Evolutionary conservation across 768 basidiomycete genomes (phyloP), one percentile per base, ranked within the genome.

Genomic region (Russula lepida): DNA sequence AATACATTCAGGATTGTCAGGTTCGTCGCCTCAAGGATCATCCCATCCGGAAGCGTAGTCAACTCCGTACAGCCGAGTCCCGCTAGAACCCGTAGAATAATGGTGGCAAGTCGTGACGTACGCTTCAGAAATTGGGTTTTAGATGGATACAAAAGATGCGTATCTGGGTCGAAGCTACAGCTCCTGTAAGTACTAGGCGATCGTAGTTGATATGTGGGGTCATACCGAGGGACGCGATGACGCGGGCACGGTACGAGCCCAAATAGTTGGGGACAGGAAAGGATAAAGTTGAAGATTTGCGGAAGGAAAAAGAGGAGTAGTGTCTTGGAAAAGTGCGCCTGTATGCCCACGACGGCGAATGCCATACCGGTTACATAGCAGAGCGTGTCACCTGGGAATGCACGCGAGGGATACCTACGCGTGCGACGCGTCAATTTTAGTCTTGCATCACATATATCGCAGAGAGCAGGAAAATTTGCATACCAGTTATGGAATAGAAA

Each of bases 281-380:
- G 77, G 53, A 98, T 57, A 70, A 99, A 99, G 72, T 99, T 99
- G 83, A 98, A 94, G 64, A 97, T 88, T 71, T 99, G 97, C 4
- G 97, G 97, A 51, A 99, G 80, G 77, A 98, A 98, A 79, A 99
- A 98, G 27, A 98, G 76, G 59, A 98, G 80, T 9, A 99, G 77
- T 0, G 97, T 99, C 75, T 99, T 99, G 56, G 92, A 92, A 73
- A 94, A 98, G 73, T 99, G 97, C 0, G 89, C 93, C 69, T 97
- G 92, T 64, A 99, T 98, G 25, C 93, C 95, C 33, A 95, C 94
- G 9, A 97, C 95, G 0, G 97, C 88, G 71, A 99, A 98, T 4
- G 97, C 92, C 97, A 99, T 99, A 62, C 97, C 97, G 0, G 93
- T 84, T 43, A 98, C 85, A 75, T 99, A 99, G 73, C 97, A 99